These are phyloP conservation scores for Castanea mollissima DNA, from an alignment of 306 rosid species.

Conservation along the genomic window DNA sequence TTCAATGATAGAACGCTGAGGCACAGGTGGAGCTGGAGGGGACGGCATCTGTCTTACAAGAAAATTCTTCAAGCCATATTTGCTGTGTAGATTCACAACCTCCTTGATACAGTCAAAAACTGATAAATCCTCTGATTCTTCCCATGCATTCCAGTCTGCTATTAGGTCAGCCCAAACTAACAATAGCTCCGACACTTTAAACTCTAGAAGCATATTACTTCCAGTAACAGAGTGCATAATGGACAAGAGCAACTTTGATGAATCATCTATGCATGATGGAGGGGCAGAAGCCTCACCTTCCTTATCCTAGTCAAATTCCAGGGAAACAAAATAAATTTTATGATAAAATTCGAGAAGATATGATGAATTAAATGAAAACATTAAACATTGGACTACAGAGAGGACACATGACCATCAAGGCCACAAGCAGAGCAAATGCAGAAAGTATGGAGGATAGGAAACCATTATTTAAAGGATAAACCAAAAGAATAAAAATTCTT, in stretches of 20 bases:
- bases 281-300: slow-evolving; percentile 38
- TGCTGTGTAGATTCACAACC: slow-evolving; percentile 53
- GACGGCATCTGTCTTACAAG: slow-evolving; percentile 54
- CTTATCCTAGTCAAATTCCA: slow-evolving; percentile 42
- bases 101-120: slow-evolving; percentile 77
- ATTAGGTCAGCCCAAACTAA: slow-evolving; percentile 74
- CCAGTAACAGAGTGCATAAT: slow-evolving; percentile 57
- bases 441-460: background rate
- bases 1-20: slow-evolving; percentile 62
- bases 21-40: slow-evolving; percentile 88
- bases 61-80: slow-evolving; percentile 50
- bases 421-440: background rate
- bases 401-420: background rate
- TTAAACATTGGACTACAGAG: background rate
- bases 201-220: slow-evolving; percentile 54
- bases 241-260: slow-evolving; percentile 65
- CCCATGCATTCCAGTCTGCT: slow-evolving; percentile 92
- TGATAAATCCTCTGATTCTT: slow-evolving; percentile 77
- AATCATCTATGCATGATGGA: slow-evolving; percentile 66
- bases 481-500: background rate
- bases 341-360: background rate
- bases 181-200: slow-evolving; percentile 65
- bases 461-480: background rate
- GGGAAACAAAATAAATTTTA: slow-evolving; percentile 11
- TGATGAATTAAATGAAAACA: background rate